Percentiles rank a stretch among this genome's conserved stretches.
phyloP scores from a whole-genome alignment of 352 stramenopile species.

The Pythium sp. region DNA sequence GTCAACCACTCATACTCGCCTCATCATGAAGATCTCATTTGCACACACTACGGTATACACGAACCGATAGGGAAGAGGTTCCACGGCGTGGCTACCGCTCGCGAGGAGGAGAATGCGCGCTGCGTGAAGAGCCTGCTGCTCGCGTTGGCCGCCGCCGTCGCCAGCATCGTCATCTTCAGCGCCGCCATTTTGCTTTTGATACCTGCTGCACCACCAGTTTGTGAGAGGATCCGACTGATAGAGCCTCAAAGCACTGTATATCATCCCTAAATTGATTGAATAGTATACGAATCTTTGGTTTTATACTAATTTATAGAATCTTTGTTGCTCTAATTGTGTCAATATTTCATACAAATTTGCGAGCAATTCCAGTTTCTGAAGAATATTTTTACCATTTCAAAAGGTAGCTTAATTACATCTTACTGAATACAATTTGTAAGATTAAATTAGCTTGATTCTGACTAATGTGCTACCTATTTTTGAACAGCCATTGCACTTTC shows the following conservation, averaged over 20 bases:
- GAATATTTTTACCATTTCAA: no score
- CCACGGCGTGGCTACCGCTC: constrained; percentile 22
- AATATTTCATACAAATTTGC: not conserved
- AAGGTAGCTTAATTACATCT: no score
- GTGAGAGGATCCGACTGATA: not conserved
- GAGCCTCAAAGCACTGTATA: not conserved
- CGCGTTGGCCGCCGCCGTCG: constrained; percentile 6
- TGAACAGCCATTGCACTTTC: not conserved
- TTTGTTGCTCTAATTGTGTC: not conserved
- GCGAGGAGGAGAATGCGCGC: constrained; percentile 25
- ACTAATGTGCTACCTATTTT: not conserved
- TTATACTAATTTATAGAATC: no score
- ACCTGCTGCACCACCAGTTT: constrained; percentile 10
- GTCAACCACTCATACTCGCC: not conserved
- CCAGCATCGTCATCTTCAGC: constrained; percentile 19
- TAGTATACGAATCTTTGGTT: not conserved
- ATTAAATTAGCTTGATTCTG: no score
- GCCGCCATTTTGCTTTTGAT: constrained; percentile 9
- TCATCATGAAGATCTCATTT: not conserved
- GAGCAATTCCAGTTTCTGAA: not conserved
- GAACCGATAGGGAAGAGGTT: constrained; percentile 45
- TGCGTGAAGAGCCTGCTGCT: not conserved
- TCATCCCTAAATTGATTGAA: not conserved
- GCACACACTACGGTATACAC: not conserved
- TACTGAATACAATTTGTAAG: no score